phyloP scores from a whole-genome alignment of 225 moss, liverwort and hornwort species.

The Climacium dendroides region DNA sequence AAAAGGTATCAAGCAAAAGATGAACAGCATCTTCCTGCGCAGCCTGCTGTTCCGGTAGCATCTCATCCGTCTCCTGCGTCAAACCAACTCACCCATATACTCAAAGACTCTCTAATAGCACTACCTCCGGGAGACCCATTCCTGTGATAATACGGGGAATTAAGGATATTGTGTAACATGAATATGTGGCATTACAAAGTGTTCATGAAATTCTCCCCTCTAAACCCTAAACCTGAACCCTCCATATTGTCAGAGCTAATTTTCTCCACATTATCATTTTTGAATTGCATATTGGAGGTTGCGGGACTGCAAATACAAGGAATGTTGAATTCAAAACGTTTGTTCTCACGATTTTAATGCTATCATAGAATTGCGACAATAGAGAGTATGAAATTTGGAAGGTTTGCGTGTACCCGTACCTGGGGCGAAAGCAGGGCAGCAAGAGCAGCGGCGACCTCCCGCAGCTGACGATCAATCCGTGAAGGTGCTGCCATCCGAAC shows the following conservation, averaged over 20 bases:
- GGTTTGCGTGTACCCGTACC: not conserved
- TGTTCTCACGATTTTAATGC: not conserved
- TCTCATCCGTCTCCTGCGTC: not conserved
- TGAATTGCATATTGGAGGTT: not conserved
- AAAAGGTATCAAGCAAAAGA: constrained; percentile 31
- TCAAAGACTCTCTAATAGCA: not conserved
- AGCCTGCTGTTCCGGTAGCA: constrained; percentile 11
- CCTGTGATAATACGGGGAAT: not conserved
- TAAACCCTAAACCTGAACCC: not conserved
- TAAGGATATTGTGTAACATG: not conserved
- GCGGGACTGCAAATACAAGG: not conserved
- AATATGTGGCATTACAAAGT: not conserved
- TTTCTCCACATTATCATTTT: not conserved
- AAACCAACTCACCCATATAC: not conserved
- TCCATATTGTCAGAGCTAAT: not conserved
- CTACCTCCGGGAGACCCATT: not conserved
- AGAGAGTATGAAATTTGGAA: not conserved
- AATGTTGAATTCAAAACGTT: not conserved
- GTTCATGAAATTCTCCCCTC: too few relatives aligned
- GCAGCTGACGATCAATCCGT: constrained; percentile 31
- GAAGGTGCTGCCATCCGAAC: constrained; percentile 27
- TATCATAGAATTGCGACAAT: not conserved
- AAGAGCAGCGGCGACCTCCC: constrained; percentile 22
- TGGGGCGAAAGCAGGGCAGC: constrained; percentile 14
- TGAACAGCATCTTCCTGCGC: constrained; percentile 17